Conservation (phyloP, 352 stramenopile genomes). For the Pythium chondricola region DNA sequence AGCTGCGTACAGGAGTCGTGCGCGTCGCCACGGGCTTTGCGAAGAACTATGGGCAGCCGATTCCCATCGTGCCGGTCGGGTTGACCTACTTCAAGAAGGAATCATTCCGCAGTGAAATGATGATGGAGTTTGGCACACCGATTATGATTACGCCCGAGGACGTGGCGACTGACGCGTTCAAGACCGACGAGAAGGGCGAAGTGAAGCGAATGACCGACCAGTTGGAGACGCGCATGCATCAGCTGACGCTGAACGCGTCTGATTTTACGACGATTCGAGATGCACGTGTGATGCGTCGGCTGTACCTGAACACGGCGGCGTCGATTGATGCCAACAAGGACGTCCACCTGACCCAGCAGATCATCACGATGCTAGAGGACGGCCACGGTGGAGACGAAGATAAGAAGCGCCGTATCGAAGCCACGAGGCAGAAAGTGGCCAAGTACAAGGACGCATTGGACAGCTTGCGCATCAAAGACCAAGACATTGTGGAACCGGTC, state of each 20-base stretch:
- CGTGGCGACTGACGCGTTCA: conserved; percentile 28
- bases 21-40: conserved; percentile 66
- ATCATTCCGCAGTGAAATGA: conserved; percentile 65
- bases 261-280: conserved; percentile 58
- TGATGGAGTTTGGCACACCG: conserved; percentile 62
- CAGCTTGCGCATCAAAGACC: conserved; percentile 56
- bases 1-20: conserved; percentile 64
- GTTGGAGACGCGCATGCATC: conserved; percentile 37
- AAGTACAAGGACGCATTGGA: conserved; percentile 56
- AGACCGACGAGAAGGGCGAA: conserved; percentile 24
- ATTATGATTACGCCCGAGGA: conserved; percentile 38
- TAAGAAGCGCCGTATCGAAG: conserved; percentile 25
- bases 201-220: conserved; percentile 36
- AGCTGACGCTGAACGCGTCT: conserved; percentile 52
- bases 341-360: conserved; percentile 67
- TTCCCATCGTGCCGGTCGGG: conserved; percentile 62
- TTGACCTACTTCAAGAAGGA: conserved; percentile 85
- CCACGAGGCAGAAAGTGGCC: conserved; percentile 43
- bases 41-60: conserved; percentile 58
- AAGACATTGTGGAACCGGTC: conserved; percentile 48
- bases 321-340: conserved; percentile 67
- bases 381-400: conserved; percentile 26
- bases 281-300: conserved; percentile 56
- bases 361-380: conserved; percentile 69
- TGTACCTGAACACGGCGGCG: conserved; percentile 56